Evolutionary conservation across 2,329 filamentous ascomycete genomes (phyloP), one percentile per base, ranked within the genome.

Genomic region (Hymenoscyphus occultus): DNA sequence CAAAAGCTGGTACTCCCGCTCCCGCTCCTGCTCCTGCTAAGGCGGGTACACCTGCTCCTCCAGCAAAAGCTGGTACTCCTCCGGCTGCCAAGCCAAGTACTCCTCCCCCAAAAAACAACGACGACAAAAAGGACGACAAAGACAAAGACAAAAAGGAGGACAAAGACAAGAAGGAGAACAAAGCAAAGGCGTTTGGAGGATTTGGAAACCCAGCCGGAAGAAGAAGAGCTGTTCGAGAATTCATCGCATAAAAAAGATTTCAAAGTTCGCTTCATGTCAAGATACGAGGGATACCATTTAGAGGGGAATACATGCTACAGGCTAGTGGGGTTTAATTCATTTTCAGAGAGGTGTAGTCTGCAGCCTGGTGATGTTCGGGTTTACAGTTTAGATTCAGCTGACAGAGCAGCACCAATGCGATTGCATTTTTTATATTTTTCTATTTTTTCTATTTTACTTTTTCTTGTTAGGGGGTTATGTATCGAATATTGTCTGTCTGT

Each of bases 151-250:
- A 67, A 14, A 35, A n/a, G 19, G 62, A 45, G 74, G 78, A 70
- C 74, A 77, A 60, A 76, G 77, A 66, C 14, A 61, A 39, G 39
- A 65, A 62, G 19, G 66, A 63, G 14, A 61, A 39, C 1, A 71
- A 71, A 14, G 61, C 28, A 28, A 28, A 28, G 28, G 28, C 28
- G 16, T 60, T 61, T n/a, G 59, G 60, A 61, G 66, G 9, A 35
- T 35, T 35, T 10, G 35, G 64, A 64, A 56, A 64, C 14, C 64
- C 64, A 35, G 1, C 35, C 5, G 35, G 35, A 35, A 10, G 35
- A 35, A 35, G 35, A 35, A 35, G 35, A 35, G 9, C 35, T 6
- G 5, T 35, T 35, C 69, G 71, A 6, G 45, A 66, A 31, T 72
- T 71, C 64, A 68, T 72, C 63, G 64, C 67, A 56, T 72, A 66